phyloP scores from a whole-genome alignment of 495 filamentous ascomycete genomes.

The Delitschia confertaspora region DNA sequence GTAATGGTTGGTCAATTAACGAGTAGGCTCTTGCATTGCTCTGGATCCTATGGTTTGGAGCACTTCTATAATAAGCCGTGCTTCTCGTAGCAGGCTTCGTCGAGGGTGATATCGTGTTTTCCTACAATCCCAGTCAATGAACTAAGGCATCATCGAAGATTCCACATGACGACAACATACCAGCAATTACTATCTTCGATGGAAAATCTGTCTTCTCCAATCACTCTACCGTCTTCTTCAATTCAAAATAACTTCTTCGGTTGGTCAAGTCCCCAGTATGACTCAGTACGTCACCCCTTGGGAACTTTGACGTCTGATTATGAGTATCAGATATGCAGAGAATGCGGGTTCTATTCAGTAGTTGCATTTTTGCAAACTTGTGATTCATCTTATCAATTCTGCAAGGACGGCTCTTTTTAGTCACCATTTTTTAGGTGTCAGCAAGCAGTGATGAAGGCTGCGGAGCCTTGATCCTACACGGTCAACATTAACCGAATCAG shows the following conservation, averaged over 20 bases:
- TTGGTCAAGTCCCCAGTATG: conserved; percentile 55
- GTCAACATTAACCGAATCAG: no score
- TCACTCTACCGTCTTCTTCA: conserved; percentile 48
- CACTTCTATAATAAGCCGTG: conserved; percentile 52
- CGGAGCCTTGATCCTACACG: no score
- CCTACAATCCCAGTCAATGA: conserved; percentile 38
- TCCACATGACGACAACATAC: conserved; percentile 34
- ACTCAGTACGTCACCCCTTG: conserved; percentile 51
- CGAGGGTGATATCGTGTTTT: conserved; percentile 74
- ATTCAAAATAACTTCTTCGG: conserved; percentile 45
- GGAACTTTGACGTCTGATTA: conserved; percentile 47
- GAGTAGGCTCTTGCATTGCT: conserved; percentile 49
- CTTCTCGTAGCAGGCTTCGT: conserved; percentile 50
- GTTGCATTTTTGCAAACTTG: not conserved
- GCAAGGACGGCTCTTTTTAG: no score
- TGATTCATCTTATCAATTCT: no score
- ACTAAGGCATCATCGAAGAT: not conserved
- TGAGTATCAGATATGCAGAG: conserved; percentile 58
- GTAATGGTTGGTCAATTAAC: conserved; percentile 48
- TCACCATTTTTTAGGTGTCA: no score
- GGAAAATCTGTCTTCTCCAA: conserved; percentile 48
- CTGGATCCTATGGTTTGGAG: conserved; percentile 47
- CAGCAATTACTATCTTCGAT: conserved; percentile 51
- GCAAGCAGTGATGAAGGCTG: no score
- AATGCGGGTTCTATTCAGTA: conserved; percentile 46